These are phyloP conservation scores for Lactarius hatsudake DNA, from an alignment of 768 basidiomycete species.

Conservation along the genomic window DNA sequence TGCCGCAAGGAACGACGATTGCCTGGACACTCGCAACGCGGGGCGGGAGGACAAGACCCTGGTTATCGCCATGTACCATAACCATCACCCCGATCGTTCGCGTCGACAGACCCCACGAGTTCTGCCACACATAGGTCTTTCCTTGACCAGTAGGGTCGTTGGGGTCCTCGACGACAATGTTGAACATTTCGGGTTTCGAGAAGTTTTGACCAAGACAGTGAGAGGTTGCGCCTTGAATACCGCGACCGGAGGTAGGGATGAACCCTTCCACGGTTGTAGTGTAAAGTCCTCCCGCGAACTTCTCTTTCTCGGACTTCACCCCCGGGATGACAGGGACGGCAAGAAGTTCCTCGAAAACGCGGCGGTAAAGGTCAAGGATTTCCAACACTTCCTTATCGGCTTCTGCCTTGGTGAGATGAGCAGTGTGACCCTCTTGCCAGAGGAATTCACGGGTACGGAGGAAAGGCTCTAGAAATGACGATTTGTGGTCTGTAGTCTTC, in stretches of 20 bases:
- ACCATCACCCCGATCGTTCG: conserved; percentile 97
- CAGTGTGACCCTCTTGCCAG: conserved; percentile 99
- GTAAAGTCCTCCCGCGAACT: conserved; percentile 97
- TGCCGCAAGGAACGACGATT: conserved; percentile 89
- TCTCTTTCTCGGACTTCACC: conserved; percentile 98
- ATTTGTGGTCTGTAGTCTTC: conserved; percentile 1
- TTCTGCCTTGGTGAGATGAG: conserved; percentile 82
- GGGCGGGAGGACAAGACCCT: conserved; percentile 96
- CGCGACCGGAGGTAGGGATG: conserved; percentile 94
- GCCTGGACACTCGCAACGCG: conserved; percentile 92
- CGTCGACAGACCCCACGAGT: conserved; percentile 98
- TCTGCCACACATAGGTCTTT: conserved; percentile 93
- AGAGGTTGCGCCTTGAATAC: conserved; percentile 97
- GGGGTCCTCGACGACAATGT: conserved; percentile 95
- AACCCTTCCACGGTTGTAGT: conserved; percentile 99
- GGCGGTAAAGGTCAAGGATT: conserved; percentile 94
- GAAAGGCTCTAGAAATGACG: conserved; percentile 74
- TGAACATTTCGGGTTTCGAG: conserved; percentile 94
- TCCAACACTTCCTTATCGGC: conserved; percentile 89
- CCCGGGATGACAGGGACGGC: conserved; percentile 97
- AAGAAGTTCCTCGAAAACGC: conserved; percentile 93
- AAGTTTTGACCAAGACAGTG: conserved; percentile 99
- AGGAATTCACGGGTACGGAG: conserved; percentile 98
- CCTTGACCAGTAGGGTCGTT: conserved; percentile 60
- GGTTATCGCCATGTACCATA: conserved; percentile 98